Evolutionary conservation across 148 eudicot genomes (phyloP), one percentile per base, ranked within the genome.

Genomic region (Fagopyrum homotropicum): DNA sequence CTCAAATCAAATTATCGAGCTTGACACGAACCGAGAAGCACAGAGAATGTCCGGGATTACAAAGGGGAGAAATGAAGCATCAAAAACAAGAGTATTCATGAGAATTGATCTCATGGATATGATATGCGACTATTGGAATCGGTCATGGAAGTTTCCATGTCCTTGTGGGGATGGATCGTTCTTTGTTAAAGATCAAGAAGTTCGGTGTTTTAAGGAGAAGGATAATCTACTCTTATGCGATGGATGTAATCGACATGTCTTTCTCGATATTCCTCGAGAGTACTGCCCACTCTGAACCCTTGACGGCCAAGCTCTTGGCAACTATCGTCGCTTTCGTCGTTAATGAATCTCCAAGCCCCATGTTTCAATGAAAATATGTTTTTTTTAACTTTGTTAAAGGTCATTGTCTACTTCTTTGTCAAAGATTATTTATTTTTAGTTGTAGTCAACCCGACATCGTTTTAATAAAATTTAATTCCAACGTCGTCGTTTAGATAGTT

Each of bases 181-280:
- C 11, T 16, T 63, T 35, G 69, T 30, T 16, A 63, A 29, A 29
- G 69, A 63, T 35, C 16, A 63, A 30, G 69, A 63, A 10, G 40
- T 35, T 9, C 40, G 6, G 10, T 11, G 45, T 29, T 63, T 11
- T 0, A 10, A 16, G 7, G 69, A 63, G n/a, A 63, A 30, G 69
- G 69, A 63, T 35, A 63, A 63, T 7, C 69, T 63, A 15, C 69
- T 63, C 69, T 63, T 63, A 7, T 63, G 69, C 14, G 44, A 35
- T 10, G 69, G 45, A 11, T 63, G 69, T 44, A 63, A 4, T 29
- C 45, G 69, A 6, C 14, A 10, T 10, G 45, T 63, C 45, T 63
- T 63, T 35, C 69, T 63, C 15, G 69, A 63, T 9, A 44, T 63
- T 12, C 69, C 69, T 3, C 30, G 6, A 44, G 69, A 63, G 69